Percentiles rank a stretch among this genome's conserved stretches.
Evolutionary conservation across 148 eudicot species (phyloP).

Genomic region (Nepenthes mirabilis): DNA sequence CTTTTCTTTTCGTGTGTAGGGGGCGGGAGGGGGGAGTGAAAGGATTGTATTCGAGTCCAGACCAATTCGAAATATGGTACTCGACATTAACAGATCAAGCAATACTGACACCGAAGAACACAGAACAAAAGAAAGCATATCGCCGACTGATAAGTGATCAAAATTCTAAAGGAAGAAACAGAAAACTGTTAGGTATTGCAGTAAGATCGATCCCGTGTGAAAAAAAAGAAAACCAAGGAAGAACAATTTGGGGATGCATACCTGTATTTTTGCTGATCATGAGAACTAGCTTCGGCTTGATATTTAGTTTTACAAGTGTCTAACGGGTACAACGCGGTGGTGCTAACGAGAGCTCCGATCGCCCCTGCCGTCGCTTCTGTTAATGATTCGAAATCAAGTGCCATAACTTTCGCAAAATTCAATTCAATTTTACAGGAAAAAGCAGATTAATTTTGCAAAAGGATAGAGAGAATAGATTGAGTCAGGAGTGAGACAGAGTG

Average conservation of each 20-base stretch:
- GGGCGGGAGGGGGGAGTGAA: no score
- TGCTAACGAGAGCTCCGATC: conserved; percentile 78
- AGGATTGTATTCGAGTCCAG: no score
- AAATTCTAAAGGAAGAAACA: neutral
- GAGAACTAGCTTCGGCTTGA: conserved; percentile 74
- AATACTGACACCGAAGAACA: no score
- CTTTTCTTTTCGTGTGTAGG: no score
- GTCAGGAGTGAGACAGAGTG: no score
- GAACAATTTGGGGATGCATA: neutral
- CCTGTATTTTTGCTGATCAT: conserved; percentile 61
- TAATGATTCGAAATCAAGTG: conserved; percentile 65
- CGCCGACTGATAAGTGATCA: neutral
- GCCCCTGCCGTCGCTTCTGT: conserved; percentile 93
- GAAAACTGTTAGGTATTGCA: neutral
- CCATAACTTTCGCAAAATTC: conserved; percentile 18
- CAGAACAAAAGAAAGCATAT: neutral
- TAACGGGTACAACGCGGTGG: conserved; percentile 69
- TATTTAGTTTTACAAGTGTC: conserved; percentile 92
- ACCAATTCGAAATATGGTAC: no score
- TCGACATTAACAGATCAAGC: no score
- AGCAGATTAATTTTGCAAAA: neutral
- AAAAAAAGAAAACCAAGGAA: no score
- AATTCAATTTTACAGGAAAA: neutral
- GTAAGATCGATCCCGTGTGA: no score
- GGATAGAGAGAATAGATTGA: no score